These are phyloP conservation scores for Chalciporus sphaerocephalus DNA, from an alignment of 768 basidiomycete species.

Conservation along the genomic window DNA sequence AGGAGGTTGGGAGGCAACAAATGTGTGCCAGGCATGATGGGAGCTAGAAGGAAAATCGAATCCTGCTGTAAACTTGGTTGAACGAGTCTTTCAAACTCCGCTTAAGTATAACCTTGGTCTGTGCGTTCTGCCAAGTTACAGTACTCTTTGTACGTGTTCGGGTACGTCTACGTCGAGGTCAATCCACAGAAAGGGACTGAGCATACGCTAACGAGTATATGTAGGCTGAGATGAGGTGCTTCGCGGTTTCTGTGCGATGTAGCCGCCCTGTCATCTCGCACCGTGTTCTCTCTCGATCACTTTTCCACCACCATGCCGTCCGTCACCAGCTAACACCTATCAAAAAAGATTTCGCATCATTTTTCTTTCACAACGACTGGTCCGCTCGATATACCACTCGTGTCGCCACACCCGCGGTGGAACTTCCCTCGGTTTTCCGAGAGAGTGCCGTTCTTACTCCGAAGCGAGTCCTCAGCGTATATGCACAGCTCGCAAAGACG, in stretches of 20 bases:
- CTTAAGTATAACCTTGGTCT: constrained; percentile 10
- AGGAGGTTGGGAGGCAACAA: constrained; percentile 93
- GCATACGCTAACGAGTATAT: background rate
- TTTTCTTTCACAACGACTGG: constrained; percentile 67
- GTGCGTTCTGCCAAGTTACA: too few relatives aligned
- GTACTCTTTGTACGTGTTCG: too few relatives aligned
- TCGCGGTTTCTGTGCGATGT: constrained; percentile 10
- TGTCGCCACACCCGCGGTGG: constrained; percentile 11
- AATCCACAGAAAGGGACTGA: too few relatives aligned
- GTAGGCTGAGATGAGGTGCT: constrained; percentile 17
- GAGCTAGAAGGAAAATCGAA: background rate
- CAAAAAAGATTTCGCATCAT: constrained; percentile 42
- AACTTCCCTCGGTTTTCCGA: constrained; percentile 29
- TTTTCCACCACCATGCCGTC: constrained; percentile 2
- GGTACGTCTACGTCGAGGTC: too few relatives aligned
- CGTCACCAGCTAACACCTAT: constrained; percentile 3
- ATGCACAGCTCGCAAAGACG: constrained; percentile 79
- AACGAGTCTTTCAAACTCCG: constrained; percentile 31
- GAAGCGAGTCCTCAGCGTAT: constrained; percentile 55
- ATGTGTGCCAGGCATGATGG: constrained; percentile 65
- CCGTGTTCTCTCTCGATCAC: constrained; percentile 7
- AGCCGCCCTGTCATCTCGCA: constrained; percentile 10
- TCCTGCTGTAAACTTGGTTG: too few relatives aligned
- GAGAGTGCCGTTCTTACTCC: constrained; percentile 44
- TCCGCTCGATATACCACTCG: constrained; percentile 14